phyloP scores from a whole-genome alignment of 2,329 filamentous ascomycete species.

The Trichoderma asperellum region DNA sequence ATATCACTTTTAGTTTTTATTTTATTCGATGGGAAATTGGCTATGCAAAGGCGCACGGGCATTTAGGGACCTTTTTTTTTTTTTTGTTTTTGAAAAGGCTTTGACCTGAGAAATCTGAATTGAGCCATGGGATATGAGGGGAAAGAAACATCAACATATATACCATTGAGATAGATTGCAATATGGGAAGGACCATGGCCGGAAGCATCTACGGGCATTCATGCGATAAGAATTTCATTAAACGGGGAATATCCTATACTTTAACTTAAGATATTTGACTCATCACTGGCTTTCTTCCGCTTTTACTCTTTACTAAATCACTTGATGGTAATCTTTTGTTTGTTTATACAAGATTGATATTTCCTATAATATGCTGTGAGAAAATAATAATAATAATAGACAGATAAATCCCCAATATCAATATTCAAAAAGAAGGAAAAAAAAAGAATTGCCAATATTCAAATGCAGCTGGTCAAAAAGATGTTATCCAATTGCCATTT shows the following conservation, averaged over 20 bases:
- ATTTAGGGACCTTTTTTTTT: neutral
- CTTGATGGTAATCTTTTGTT: neutral
- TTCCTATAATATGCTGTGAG: neutral
- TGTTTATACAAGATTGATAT: neutral
- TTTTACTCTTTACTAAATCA: too few relatives aligned
- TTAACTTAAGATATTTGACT: neutral
- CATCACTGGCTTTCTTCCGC: neutral
- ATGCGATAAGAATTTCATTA: neutral
- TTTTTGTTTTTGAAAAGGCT: neutral
- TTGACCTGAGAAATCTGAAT: neutral
- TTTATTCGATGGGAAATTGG: neutral
- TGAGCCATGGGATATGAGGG: neutral
- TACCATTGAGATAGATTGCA: neutral
- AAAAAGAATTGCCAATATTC: neutral
- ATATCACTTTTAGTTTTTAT: neutral
- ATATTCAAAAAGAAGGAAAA: slow-evolving; percentile 7
- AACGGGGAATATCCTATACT: neutral
- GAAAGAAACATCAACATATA: neutral
- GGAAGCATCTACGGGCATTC: neutral
- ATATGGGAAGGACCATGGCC: neutral
- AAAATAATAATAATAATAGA: neutral
- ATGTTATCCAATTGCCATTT: neutral
- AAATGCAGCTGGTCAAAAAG: neutral
- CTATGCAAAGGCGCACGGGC: neutral
- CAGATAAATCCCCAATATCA: neutral